phyloP scores from a whole-genome alignment of 495 filamentous ascomycete genomes.

The Neurospora sp. region DNA sequence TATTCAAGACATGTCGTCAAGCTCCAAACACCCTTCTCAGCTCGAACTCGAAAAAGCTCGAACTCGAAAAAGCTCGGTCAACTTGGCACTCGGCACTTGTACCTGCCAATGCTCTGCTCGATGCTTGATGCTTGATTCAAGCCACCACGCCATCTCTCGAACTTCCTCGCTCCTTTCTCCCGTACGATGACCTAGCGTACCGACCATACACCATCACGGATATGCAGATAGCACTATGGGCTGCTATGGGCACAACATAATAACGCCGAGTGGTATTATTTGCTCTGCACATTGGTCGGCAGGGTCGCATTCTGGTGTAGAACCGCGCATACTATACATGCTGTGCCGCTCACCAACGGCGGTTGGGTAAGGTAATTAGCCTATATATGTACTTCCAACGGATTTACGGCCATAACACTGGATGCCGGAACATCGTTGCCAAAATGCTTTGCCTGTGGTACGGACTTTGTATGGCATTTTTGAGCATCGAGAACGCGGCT shows the following conservation, averaged over 20 bases:
- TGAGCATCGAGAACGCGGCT: background rate
- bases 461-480: background rate
- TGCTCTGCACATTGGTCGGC: background rate
- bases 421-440: background rate
- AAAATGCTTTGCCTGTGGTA: background rate
- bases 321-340: background rate
- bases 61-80: background rate
- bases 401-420: background rate
- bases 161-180: background rate
- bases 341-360: background rate
- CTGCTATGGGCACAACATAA: background rate
- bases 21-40: background rate
- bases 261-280: background rate
- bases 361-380: background rate
- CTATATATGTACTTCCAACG: background rate
- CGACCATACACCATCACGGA: background rate
- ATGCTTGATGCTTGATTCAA: background rate
- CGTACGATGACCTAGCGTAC: background rate
- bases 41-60: background rate
- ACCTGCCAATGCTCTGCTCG: background rate
- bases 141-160: background rate
- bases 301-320: background rate
- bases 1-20: background rate
- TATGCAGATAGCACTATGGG: background rate
- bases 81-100: background rate